Evolutionary conservation across 495 filamentous ascomycete genomes (phyloP).

Genomic region (Xylaria sp.): DNA sequence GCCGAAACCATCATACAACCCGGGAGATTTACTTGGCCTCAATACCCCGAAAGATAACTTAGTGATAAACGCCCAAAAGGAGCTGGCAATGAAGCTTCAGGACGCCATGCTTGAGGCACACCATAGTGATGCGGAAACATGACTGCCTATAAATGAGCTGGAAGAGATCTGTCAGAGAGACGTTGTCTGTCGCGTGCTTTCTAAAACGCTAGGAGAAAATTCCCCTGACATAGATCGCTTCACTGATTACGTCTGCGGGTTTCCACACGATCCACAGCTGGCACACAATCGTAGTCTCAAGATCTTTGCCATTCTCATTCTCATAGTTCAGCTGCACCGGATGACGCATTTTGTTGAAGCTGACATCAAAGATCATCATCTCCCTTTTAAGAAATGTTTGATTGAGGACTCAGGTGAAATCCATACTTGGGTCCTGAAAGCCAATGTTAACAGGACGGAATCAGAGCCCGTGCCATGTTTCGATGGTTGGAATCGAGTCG

Average conservation of each 20-base stretch:
- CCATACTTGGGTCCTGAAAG: neutral
- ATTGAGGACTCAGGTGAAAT: no score
- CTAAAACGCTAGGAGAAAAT: neutral
- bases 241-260: conserved; percentile 4
- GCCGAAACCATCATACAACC: no score
- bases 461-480: conserved; percentile 2
- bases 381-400: neutral
- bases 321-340: neutral
- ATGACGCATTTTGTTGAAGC: neutral
- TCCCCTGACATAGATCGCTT: neutral
- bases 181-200: neutral
- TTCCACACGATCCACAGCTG: neutral
- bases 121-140: conserved; percentile 1
- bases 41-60: no score
- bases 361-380: conserved; percentile 4
- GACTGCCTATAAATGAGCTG: neutral
- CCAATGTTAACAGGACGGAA: neutral
- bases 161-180: conserved; percentile 5
- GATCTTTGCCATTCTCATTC: conserved; percentile 5
- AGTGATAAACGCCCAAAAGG: no score
- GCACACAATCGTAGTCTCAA: neutral
- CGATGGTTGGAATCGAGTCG: neutral
- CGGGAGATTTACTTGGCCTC: no score
- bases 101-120: neutral
- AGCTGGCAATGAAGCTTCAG: no score